Percentiles rank a stretch among this genome's conserved stretches.
phyloP scores from a whole-genome alignment of 2,329 filamentous ascomycete genomes.

The Penicillium glabrum region DNA sequence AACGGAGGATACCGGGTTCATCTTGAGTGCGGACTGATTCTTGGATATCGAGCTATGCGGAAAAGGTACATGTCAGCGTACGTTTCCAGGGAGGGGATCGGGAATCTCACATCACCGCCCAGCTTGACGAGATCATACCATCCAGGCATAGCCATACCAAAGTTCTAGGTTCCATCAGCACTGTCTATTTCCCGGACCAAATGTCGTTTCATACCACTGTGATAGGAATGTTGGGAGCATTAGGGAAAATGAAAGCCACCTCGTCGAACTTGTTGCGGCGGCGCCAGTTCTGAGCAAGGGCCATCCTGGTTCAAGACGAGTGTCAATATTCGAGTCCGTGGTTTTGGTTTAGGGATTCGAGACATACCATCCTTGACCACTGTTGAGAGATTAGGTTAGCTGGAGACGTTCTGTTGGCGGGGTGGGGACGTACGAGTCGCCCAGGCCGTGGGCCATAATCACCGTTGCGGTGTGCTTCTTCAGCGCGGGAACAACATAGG shows the following conservation, averaged over 20 bases:
- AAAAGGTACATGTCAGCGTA: background rate
- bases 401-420: background rate
- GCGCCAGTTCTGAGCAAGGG: slow-evolving; percentile 84
- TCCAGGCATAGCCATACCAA: slow-evolving; percentile 77
- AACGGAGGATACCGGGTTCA: slow-evolving; percentile 70
- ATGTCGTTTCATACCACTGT: slow-evolving; percentile 62
- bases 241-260: slow-evolving; percentile 91
- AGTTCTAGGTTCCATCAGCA: slow-evolving; percentile 55
- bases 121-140: slow-evolving; percentile 52
- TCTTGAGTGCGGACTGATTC: slow-evolving; percentile 45
- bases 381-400: slow-evolving; percentile 27
- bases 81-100: background rate
- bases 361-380: slow-evolving; percentile 49
- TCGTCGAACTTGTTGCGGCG: slow-evolving; percentile 77
- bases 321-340: background rate
- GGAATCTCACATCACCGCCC: slow-evolving; percentile 40
- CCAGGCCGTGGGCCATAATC: slow-evolving; percentile 90
- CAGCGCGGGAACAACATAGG: slow-evolving; percentile 74
- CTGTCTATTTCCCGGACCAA: background rate
- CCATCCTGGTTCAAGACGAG: slow-evolving; percentile 51
- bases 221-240: slow-evolving; percentile 83
- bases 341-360: background rate
- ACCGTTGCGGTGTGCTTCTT: slow-evolving; percentile 89
- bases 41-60: slow-evolving; percentile 39
- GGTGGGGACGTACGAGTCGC: slow-evolving; percentile 67